These are phyloP conservation scores for Prunus yedoensis DNA, from an alignment of 331 rosid genomes.

Conservation along the genomic window DNA sequence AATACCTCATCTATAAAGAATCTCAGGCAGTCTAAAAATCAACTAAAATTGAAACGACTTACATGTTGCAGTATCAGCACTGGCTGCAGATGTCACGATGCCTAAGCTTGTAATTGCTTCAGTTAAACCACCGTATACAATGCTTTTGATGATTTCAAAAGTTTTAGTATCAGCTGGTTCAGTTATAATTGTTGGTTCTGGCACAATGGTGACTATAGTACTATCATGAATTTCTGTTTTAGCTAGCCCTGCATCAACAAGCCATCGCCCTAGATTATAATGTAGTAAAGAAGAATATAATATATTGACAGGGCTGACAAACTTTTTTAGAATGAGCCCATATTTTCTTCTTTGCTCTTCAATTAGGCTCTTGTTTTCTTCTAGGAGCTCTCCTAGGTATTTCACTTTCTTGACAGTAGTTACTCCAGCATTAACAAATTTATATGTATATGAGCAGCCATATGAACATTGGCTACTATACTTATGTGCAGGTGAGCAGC, in stretches of 20 bases:
- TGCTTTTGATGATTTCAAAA: conserved; percentile 21
- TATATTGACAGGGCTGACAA: too few species aligned
- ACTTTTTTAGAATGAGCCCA: too few species aligned
- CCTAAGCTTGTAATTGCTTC: conserved; percentile 32
- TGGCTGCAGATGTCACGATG: conserved; percentile 37
- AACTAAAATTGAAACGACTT: neutral
- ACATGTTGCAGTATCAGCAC: conserved; percentile 58
- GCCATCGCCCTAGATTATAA: neutral
- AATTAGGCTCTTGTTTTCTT: too few species aligned
- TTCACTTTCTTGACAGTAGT: too few species aligned
- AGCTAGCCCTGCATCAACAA: neutral
- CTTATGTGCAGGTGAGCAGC: too few species aligned
- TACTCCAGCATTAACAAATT: too few species aligned
- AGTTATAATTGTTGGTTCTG: neutral
- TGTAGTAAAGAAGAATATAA: neutral
- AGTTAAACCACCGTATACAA: conserved; percentile 31
- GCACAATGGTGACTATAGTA: neutral
- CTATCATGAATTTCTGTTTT: neutral
- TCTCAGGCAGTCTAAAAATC: neutral
- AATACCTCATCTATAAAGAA: neutral
- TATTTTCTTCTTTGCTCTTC: too few species aligned
- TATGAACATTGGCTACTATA: too few species aligned
- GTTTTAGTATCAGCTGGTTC: conserved; percentile 10
- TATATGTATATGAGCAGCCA: too few species aligned
- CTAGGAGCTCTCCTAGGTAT: too few species aligned